Percentiles rank a stretch among this genome's conserved stretches.
Conservation (phyloP, 306 rosid genomes). For the Glycyrrhiza uralensis region DNA sequence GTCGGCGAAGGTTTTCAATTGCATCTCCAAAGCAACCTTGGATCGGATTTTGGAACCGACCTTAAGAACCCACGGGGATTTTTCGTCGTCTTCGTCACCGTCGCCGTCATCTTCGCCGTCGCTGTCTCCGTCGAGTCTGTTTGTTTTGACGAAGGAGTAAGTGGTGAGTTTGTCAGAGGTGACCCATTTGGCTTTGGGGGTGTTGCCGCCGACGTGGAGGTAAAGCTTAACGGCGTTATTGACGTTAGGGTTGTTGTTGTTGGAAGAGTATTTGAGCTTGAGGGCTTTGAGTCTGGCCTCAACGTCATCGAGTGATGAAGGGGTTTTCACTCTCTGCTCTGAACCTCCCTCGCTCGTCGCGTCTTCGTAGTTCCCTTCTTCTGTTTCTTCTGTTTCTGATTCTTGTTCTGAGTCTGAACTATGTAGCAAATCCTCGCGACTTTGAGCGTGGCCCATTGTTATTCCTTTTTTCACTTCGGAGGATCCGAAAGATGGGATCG, state of each 20-base stretch:
- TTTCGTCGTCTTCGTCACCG: constrained; percentile 34
- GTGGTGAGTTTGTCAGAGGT: constrained; percentile 64
- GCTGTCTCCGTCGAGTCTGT: constrained; percentile 18
- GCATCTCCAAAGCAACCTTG: constrained; percentile 55
- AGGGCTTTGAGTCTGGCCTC: constrained; percentile 84
- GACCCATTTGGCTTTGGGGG: constrained; percentile 89
- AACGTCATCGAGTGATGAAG: constrained; percentile 68
- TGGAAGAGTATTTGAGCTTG: constrained; percentile 67
- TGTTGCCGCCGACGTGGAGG: constrained; percentile 69
- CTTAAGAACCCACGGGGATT: constrained; percentile 65
- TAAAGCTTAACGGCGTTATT: constrained; percentile 85
- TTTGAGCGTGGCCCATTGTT: constrained; percentile 68
- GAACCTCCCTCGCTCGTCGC: constrained; percentile 54
- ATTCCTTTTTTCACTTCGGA: too few species aligned
- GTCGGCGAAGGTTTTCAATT: constrained; percentile 58
- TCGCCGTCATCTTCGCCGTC: constrained; percentile 29
- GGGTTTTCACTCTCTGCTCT: constrained; percentile 47
- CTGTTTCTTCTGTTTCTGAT: constrained; percentile 22
- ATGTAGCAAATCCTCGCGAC: constrained; percentile 57
- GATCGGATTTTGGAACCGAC: constrained; percentile 61
- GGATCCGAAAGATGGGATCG: background rate
- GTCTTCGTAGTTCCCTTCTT: constrained; percentile 49
- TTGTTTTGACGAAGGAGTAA: constrained; percentile 52
- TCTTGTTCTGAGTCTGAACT: constrained; percentile 50
- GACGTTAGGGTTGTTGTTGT: constrained; percentile 28